Conservation (phyloP, 2,329 filamentous ascomycete species). For the Chrysoporthe puriensis region DNA sequence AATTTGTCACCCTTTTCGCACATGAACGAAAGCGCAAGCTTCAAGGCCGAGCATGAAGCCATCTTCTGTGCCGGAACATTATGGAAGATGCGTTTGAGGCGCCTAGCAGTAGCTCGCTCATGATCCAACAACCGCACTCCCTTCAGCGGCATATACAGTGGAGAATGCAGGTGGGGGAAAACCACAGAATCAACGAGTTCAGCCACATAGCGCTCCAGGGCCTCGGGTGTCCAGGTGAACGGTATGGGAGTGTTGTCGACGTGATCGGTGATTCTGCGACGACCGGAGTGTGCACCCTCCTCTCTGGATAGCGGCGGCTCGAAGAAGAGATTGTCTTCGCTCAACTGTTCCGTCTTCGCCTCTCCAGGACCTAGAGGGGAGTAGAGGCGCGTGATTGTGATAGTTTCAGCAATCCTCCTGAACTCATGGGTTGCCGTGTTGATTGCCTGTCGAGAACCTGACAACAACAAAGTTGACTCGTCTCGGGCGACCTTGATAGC, state of each 20-base stretch:
- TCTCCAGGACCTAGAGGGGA: slow-evolving; percentile 11
- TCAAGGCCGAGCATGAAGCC: slow-evolving; percentile 46
- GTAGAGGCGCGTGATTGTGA: slow-evolving; percentile 29
- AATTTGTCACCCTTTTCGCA: slow-evolving; percentile 34
- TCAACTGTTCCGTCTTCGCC: slow-evolving; percentile 4
- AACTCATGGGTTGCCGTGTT: slow-evolving; percentile 33
- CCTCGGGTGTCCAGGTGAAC: slow-evolving; percentile 27
- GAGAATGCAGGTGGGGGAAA: slow-evolving; percentile 12
- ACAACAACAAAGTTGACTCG: slow-evolving; percentile 34
- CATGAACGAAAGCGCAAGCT: slow-evolving; percentile 50
- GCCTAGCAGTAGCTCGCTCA: slow-evolving; percentile 42
- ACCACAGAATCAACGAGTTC: slow-evolving; percentile 42
- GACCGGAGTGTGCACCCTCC: slow-evolving; percentile 15
- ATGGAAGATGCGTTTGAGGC: slow-evolving; percentile 45
- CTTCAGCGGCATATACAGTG: slow-evolving; percentile 1
- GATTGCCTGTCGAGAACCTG: slow-evolving; percentile 32
- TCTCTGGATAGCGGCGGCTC: slow-evolving; percentile 23
- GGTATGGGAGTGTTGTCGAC: slow-evolving; percentile 20
- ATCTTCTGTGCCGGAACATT: slow-evolving; percentile 39
- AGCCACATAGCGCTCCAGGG: slow-evolving; percentile 48
- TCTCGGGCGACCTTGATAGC: slow-evolving; percentile 32
- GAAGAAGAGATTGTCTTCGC: slow-evolving; percentile 9
- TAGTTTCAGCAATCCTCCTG: slow-evolving; percentile 25
- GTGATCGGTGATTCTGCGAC: slow-evolving; percentile 2
- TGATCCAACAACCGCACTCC: slow-evolving; percentile 36